Base-by-base conservation (phyloP, 2,329 filamentous ascomycete genomes). In the Neofusicoccum sp. region DNA sequence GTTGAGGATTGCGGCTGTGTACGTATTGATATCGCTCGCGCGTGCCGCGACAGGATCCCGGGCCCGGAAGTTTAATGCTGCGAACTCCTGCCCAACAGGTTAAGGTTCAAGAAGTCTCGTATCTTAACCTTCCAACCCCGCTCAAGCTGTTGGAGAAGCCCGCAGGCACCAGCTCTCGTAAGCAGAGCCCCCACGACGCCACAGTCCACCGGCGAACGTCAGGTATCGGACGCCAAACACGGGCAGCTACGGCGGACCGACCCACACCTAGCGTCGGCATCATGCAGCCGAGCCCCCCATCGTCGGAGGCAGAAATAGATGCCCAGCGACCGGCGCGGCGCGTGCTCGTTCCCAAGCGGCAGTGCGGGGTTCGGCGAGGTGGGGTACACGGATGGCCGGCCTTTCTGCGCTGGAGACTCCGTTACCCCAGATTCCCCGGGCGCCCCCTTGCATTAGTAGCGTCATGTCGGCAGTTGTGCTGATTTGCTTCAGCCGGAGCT, bases 401-500 rank as follows among this genome's bases (percentile, higher is more conserved):
- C 20, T 20, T 20, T 20, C 41, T 24, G 41, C 11, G n/a, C 40
- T 28, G 24, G 4, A 56, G 20, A 41, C 34, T 28, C 24, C 28
- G n/a, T 43, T 49, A 59, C 44, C 41, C n/a, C 59, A 65, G 62
- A 61, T 57, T 61, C 6, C 43, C 45, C 33, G 44, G n/a, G 40
- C 49, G 30, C 31, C 20, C 33, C 62, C 63, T 59, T 38, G 60
- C 54, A 47, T 60, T 58, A 26, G 61, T 53, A 56, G 63, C 54
- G 56, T 60, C 24, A 24, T 60, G 34, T 30, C 51, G 45, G 24
- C 60, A 26, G 53, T 62, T 36, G 43, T 20, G 20, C 11, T 49
- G 30, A 59, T 62, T 38, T 31, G 67, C 67, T 65, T 64, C 65
- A 57, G 64, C 70, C 33, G 65, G 66, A 43, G 66, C 65, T 54